Base-by-base conservation (phyloP, 768 basidiomycete genomes). In the Myochromella boudieri region DNA sequence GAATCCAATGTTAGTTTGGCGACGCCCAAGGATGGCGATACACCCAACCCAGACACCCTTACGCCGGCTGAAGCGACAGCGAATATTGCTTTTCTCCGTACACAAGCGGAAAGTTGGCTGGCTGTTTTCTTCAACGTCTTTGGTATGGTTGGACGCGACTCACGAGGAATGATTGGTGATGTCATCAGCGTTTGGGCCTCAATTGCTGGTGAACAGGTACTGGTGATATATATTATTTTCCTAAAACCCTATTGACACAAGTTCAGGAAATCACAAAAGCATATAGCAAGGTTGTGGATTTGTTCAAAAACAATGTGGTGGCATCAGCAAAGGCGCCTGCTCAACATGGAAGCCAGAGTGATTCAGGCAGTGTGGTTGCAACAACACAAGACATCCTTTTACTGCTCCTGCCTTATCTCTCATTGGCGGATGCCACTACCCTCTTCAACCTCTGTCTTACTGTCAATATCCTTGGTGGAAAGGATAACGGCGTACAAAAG, bases 111-210 rank as follows among this genome's bases (percentile, higher is more conserved):
- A 62, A 97, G 92, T 59, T 95, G 97, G 87, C 80, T 98, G 26
- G 85, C 92, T 1, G 93, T 98, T 4, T 74, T 97, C 36, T 94
- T 98, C 74, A 99, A 99, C 62, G 86, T 99, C n/a, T 98, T 95
- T 67, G 80, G 87, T 47, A 91, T 80, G 49, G 82, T 89, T 25
- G 80, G 78, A n/a, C 76, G 82, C 40, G 93, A 97, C 52, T 74
- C 68, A 25, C 74, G 88, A 42, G 82, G 83, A 6, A 74, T 83
- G 68, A 83, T 97, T 12, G 91, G 94, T 15, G 92, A 94, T 44
- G 91, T 91, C 34, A 89, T 98, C 58, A 80, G 75, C 11, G 75
- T 77, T n/a, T 99, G 95, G 91, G 76, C 87, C 27, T 78, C 77
- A 5, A 86, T 98, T 50, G 85, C 93, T 26, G 81, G 79, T 17